Evolutionary conservation across 202 grass and related monocot genomes (phyloP).

Genomic region (Setaria italica): DNA sequence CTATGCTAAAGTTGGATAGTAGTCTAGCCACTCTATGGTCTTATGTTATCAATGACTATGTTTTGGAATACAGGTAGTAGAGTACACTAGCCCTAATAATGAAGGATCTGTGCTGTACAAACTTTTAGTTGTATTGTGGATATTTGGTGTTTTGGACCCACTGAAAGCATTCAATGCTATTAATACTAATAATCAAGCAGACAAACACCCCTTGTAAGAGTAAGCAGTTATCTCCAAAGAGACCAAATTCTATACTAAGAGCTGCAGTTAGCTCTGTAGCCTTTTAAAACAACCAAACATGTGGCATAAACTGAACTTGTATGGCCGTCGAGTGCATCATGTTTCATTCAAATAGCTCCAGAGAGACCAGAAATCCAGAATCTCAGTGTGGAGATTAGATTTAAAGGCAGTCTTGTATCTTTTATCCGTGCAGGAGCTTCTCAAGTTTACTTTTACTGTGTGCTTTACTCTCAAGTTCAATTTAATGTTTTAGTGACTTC

Average conservation of each 20-base stretch:
- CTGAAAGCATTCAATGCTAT: neutral
- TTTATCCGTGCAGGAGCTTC: neutral
- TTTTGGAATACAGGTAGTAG: neutral
- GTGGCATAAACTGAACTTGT: neutral
- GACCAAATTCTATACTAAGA: neutral
- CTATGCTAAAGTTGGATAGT: constrained; percentile 32
- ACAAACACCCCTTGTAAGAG: neutral
- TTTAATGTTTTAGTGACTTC: neutral
- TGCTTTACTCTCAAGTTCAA: neutral
- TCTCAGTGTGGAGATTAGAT: neutral
- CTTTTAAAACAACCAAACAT: neutral
- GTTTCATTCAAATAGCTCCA: neutral
- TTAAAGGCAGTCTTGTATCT: neutral
- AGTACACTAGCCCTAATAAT: neutral
- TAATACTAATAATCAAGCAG: neutral
- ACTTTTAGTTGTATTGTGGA: neutral
- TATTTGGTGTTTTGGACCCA: neutral
- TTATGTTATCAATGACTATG: constrained; percentile 13
- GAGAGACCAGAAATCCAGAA: neutral
- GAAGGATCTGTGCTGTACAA: neutral
- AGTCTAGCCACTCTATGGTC: neutral
- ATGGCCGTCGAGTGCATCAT: neutral
- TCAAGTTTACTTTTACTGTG: neutral
- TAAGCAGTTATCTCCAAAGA: neutral
- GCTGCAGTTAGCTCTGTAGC: neutral